Conservation (phyloP, 2,329 filamentous ascomycete genomes). For the Alternaria infectoria region DNA sequence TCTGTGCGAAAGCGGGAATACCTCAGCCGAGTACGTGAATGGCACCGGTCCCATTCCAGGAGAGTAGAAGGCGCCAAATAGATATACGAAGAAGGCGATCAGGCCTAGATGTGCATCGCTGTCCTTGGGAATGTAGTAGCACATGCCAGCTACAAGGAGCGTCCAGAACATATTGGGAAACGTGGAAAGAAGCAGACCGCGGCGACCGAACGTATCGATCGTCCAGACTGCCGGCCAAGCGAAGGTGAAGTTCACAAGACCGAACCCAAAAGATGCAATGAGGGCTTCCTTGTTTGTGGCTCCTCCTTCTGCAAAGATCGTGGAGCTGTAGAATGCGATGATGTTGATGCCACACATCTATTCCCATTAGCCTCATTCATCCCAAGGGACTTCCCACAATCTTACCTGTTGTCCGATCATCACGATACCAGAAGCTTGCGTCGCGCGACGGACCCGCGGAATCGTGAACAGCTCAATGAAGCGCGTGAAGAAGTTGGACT, state of each 20-base stretch:
- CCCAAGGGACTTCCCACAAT: rapidly evolving
- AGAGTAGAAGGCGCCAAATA: conserved; percentile 56
- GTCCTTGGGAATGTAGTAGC: conserved; percentile 56
- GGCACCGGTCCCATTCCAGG: conserved; percentile 59
- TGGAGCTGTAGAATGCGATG: conserved; percentile 60
- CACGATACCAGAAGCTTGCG: conserved; percentile 75
- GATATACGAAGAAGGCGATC: conserved; percentile 63
- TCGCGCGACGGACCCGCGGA: conserved; percentile 73
- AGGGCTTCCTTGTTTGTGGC: conserved; percentile 52
- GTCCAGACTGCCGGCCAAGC: conserved; percentile 65
- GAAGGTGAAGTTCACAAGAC: conserved; percentile 65
- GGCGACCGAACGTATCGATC: conserved; percentile 58
- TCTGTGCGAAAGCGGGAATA: conserved; percentile 73
- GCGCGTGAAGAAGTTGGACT: conserved; percentile 49
- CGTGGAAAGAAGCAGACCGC: conserved; percentile 57
- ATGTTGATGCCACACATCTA: conserved; percentile 60
- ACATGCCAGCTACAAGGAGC: conserved; percentile 57
- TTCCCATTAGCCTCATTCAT: neutral
- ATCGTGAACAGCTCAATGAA: conserved; percentile 69
- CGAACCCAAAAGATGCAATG: conserved; percentile 65
- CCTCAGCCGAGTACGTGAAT: conserved; percentile 57
- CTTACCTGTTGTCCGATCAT: conserved; percentile 69
- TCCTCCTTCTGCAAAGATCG: conserved; percentile 57
- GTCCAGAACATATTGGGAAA: conserved; percentile 60
- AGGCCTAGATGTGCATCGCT: conserved; percentile 54